Base-by-base conservation (phyloP, 805 yeast species). In the Hyphopichia homilentoma region DNA sequence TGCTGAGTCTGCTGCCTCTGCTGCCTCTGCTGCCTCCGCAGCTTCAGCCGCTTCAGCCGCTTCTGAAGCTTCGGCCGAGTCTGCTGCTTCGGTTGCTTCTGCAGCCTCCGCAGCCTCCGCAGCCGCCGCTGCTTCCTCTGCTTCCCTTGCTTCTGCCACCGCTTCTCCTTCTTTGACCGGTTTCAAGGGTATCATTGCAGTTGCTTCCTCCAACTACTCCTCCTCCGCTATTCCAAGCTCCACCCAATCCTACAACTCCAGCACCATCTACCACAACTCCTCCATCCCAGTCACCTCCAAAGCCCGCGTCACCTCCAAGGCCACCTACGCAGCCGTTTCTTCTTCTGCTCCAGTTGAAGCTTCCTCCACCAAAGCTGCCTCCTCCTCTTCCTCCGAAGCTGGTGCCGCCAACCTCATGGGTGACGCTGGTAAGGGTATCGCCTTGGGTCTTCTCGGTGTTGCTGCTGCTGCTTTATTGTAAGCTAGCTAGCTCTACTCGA, bases 381-480 rank as follows among this genome's bases (percentile, higher is more conserved):
- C 39, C 19, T 21, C 40, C 15, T 39, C 45, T 4, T 36, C 46
- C 14, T 41, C 33, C 11, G 34, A 29, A 14, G 37, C 30, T 20
- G 40, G 38, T 30, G 39, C 38, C 16, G 37, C 41, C 12, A 22
- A 22, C 11, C 16, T 14, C 18, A 12, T 14, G n/a, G 26, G 26
- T 26, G 25, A n/a, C 16, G 17, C 28, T 12, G 36, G 37, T 21
- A 34, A 35, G n/a, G 43, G 45, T 29, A 47, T 39, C 16, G 36
- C 51, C 17, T 36, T 44, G 24, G 57, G 57, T 24, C 29, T 45
- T 16, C 27, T 49, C 33, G 63, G 55, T 21, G 40, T 52, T 7
- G 48, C 51, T 25, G 65, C 58, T 25, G 51, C 59, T 24, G 54
- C 52, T 34, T 48, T 44, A 35, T 27, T 27, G 14, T 27, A 18